Conservation (phyloP, 176 grass and related monocot species). For the Carex myosuroides region DNA sequence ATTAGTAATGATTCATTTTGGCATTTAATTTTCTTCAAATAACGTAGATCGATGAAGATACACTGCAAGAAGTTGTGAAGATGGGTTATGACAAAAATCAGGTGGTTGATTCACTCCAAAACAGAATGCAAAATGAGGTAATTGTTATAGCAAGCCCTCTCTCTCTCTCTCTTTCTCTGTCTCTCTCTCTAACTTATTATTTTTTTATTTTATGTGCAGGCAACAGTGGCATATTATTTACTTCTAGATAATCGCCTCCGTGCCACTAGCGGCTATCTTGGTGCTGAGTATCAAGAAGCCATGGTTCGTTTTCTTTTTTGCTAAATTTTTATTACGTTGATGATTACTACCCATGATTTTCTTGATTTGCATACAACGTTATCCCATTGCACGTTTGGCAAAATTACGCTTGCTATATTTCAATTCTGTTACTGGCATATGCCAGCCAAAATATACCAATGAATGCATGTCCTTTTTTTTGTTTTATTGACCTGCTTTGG, state of each 20-base stretch:
- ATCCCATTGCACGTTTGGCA: not conserved
- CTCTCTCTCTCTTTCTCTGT: not conserved
- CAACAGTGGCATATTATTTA: constrained; percentile 87
- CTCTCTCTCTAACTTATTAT: not conserved
- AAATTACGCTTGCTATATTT: constrained; percentile 22
- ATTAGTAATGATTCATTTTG: not conserved
- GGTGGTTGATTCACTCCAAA: constrained; percentile 66
- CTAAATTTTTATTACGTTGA: not conserved
- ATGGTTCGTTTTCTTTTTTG: constrained; percentile 35
- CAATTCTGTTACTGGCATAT: not conserved
- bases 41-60: constrained; percentile 70
- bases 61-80: constrained; percentile 57
- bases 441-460: not conserved
- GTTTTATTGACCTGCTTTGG: not conserved
- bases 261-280: constrained; percentile 61
- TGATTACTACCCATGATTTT: not conserved
- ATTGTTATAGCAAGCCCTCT: not conserved
- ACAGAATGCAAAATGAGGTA: constrained; percentile 84
- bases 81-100: constrained; percentile 67
- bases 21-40: not conserved
- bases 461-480: not conserved
- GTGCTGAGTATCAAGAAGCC: constrained; percentile 68
- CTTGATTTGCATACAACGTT: not conserved
- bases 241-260: constrained; percentile 66
- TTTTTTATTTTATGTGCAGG: constrained; percentile 36